Base-by-base conservation (phyloP, 1,284 basidiomycete species). In the Trichosporon coremiiforme region DNA sequence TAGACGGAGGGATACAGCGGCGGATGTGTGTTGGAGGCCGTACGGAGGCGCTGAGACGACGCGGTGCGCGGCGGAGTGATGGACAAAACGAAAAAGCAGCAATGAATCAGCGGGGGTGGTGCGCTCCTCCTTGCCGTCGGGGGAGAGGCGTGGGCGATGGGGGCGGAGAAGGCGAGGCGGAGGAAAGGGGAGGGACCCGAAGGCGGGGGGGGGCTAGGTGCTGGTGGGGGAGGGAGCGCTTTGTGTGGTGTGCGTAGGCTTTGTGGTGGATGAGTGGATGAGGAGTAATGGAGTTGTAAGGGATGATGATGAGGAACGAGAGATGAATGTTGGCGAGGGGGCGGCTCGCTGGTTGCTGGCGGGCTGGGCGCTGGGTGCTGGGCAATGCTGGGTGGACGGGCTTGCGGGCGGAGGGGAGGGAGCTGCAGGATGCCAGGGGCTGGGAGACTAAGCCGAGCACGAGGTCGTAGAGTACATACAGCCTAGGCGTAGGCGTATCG, bases 231-330 rank as follows among this genome's bases (percentile, higher is more conserved):
- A 17, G 47, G 41, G 55, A 45, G 20, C 63, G 25, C 64, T n/a
- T n/a, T 38, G 25, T 45, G 63, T 38, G 25, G 31, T 29, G 41
- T 57, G n/a, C 0, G 38, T 13, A n/a, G 15, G 25, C 22, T 20
- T 2, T 22, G 65, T 22, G 31, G 53, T 50, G 62, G 22, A 41
- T 64, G 60, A 64, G 50, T 62, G 66, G 25, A 50, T 63, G 64
- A 53, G 63, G 63, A 13, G 64, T 53, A 22, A 53, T 53, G 47
- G 47, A 22, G 47, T 53, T 53, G 47, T 36, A 13, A 66, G 66
- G 22, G 33, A 72, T 35, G 45, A 64, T 35, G 29, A 15, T n/a
- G 41, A 55, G 47, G 64, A 35, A 41, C 22, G 62, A 65, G 50
- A 36, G 50, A 45, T 53, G 63, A 29, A 55, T 57, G 63, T 36